Evolutionary conservation across 1,284 basidiomycete genomes (phyloP), one percentile per base, ranked within the genome.

Genomic region (Heterobasidion occidentale): DNA sequence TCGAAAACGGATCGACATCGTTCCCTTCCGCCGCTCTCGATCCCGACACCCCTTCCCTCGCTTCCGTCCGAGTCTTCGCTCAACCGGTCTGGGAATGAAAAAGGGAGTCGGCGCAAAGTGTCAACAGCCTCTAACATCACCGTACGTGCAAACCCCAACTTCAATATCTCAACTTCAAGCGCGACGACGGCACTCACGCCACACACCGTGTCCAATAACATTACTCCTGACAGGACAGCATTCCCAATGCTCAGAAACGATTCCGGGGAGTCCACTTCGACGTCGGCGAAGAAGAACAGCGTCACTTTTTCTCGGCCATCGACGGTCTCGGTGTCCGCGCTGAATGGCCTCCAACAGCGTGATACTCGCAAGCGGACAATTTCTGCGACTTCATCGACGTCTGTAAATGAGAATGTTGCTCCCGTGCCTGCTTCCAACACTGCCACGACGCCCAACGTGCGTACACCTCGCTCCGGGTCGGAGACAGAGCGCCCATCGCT

Each of bases 161-260:
- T 78, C 60, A 69, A 73, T 12, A 69, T 84, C 47, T 75, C 80
- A 11, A 78, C 78, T 0, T 75, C 82, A 0, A 78, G 77, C 58
- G 74, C 85, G 1, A 89, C 87, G 35, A 89, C 84, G 27, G 85
- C 85, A 4, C 58, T 89, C n/a, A 86, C 86, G 1, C 67, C 80
- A 0, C 80, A 83, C 58, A 87, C 82, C 0, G 83, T 81, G 2
- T 80, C 80, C 1, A 77, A 74, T 46, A 72, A 75, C 7, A 61
- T 63, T 9, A 62, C 65, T 7, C 70, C 72, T 0, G 70, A 72
- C n/a, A 62, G 62, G 3, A 64, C 71, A 36, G 59, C 72, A 0
- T 75, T 76, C 56, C 73, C 76, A 6, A 60, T 81, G 33, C 64
- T 70, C 17, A 73, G 79, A 9, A 74, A 71, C 8, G 72, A 76